Conservation (phyloP, 352 stramenopile genomes). For the Phytophthora melonis region DNA sequence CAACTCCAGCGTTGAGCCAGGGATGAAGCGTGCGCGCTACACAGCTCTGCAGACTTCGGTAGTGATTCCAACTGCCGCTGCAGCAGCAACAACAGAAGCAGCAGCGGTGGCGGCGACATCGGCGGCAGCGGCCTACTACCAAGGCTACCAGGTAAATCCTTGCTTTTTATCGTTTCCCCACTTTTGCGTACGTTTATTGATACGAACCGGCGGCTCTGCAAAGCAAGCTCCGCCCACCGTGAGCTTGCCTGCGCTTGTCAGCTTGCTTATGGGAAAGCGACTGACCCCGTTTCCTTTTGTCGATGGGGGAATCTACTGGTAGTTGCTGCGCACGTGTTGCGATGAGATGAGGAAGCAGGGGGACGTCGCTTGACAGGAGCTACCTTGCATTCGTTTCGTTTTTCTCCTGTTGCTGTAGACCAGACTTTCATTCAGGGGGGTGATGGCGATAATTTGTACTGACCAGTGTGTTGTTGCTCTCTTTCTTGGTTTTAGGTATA, state of each 20-base stretch:
- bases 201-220: constrained; percentile 20
- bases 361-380: constrained; percentile 38
- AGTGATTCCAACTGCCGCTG: constrained; percentile 23
- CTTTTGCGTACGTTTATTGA: constrained; percentile 32
- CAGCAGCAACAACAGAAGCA: constrained; percentile 30
- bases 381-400: constrained; percentile 40
- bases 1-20: constrained; percentile 41
- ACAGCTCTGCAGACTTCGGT: constrained; percentile 37
- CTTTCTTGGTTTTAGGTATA: constrained; percentile 58
- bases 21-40: constrained; percentile 67
- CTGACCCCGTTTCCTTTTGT: constrained; percentile 43
- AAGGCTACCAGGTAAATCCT: constrained; percentile 81
- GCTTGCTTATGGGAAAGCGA: constrained; percentile 26
- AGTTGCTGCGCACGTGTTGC: constrained; percentile 36
- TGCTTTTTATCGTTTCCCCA: constrained; percentile 28
- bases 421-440: constrained; percentile 29
- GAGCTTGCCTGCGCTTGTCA: constrained; percentile 30
- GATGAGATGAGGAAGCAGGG: constrained; percentile 37
- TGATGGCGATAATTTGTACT: constrained; percentile 17
- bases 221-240: constrained; percentile 18
- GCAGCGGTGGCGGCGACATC: constrained; percentile 26
- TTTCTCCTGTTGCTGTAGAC: constrained; percentile 16
- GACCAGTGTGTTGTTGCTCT: constrained; percentile 23
- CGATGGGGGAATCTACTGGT: constrained; percentile 32
- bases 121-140: constrained; percentile 67